Percentiles rank a stretch among this genome's conserved stretches.
Conservation (phyloP, 2,329 filamentous ascomycete genomes). For the Neopestalotiopsis rosae region DNA sequence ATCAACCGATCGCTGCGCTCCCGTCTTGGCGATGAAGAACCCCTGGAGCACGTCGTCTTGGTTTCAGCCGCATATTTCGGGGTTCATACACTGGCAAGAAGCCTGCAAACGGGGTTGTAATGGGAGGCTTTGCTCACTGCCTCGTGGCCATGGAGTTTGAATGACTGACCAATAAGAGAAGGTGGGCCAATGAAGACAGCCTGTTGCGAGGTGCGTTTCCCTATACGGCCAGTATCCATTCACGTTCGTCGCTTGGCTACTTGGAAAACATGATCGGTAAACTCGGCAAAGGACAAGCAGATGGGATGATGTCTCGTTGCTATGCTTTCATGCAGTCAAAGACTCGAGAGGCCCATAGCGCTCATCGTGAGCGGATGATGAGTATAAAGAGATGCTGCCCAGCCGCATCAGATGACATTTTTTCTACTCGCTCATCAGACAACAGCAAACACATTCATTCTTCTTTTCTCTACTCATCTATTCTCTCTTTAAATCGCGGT, state of each 20-base stretch:
- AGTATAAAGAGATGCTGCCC: background rate
- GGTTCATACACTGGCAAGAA: background rate
- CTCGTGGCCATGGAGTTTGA: no score
- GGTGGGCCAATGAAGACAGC: background rate
- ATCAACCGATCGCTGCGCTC: background rate
- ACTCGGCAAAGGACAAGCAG: background rate
- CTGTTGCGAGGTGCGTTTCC: background rate
- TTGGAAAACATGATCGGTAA: background rate
- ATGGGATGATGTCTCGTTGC: background rate
- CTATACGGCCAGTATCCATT: background rate
- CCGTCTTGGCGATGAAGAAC: background rate
- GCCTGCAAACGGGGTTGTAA: background rate
- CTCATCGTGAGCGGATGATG: background rate
- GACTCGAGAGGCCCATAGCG: background rate
- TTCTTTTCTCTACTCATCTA: background rate
- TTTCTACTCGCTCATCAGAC: background rate
- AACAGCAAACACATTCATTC: conserved; percentile 3
- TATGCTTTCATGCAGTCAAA: background rate
- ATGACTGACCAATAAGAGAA: no score
- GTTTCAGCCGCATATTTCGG: background rate
- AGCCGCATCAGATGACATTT: background rate
- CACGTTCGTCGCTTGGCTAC: background rate
- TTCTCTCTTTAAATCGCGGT: conserved; percentile 2
- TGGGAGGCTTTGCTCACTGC: no score
- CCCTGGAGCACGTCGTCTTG: background rate